Evolutionary conservation across 164 flowering plant genomes (phyloP).

Genomic region (Chimonanthus salicifolius): DNA sequence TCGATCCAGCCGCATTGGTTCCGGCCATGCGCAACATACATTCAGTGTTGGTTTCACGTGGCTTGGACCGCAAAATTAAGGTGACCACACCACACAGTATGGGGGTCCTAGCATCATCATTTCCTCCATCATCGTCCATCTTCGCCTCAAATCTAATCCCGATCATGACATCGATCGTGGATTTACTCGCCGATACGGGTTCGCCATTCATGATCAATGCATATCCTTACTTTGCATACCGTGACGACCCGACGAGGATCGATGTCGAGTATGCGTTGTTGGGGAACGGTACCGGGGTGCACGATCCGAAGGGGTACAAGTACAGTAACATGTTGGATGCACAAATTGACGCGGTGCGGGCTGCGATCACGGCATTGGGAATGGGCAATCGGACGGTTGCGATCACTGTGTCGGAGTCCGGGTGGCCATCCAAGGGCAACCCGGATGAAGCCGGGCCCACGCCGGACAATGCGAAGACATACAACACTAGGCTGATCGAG

Average conservation of each 20-base stretch:
- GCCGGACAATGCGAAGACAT: constrained; percentile 46
- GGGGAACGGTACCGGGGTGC: constrained; percentile 32
- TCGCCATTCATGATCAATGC: constrained; percentile 69
- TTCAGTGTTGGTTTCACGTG: constrained; percentile 26
- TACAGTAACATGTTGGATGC: constrained; percentile 70
- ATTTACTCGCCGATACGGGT: constrained; percentile 39
- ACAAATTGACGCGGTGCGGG: constrained; percentile 52
- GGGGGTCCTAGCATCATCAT: constrained; percentile 55
- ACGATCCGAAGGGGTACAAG: constrained; percentile 38
- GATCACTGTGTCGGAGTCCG: constrained; percentile 53
- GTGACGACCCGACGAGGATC: constrained; percentile 38
- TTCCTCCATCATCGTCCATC: constrained; percentile 53
- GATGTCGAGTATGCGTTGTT: constrained; percentile 44
- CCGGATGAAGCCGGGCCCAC: constrained; percentile 41
- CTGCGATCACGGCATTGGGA: constrained; percentile 50
- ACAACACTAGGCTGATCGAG: constrained; percentile 44
- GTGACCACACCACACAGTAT: constrained; percentile 58
- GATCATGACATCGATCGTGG: constrained; percentile 34
- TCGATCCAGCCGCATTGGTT: constrained; percentile 19
- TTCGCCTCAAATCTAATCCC: constrained; percentile 31
- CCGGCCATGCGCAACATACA: constrained; percentile 62
- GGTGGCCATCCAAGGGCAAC: constrained; percentile 75
- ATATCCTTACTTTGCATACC: constrained; percentile 66
- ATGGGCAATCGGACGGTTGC: constrained; percentile 26
- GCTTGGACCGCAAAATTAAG: constrained; percentile 50